These are phyloP conservation scores for Brassica napus DNA, from an alignment of 345 rosid genomes.

Conservation along the genomic window Da-Ae NC_063442.1:5834001-5834500, in stretches of 20 bases:
- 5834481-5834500: constrained; percentile 34
- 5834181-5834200: constrained; percentile 45
- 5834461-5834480: constrained; percentile 31
- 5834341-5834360: constrained; percentile 52
- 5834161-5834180: constrained; percentile 44
- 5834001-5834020: constrained; percentile 10
- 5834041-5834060: not conserved
- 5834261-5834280: constrained; percentile 77
- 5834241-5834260: constrained; percentile 85
- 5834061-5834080: not conserved
- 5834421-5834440: constrained; percentile 30
- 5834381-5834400: constrained; percentile 50
- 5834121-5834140: not conserved
- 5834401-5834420: constrained; percentile 60
- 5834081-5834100: not conserved
- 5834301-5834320: constrained; percentile 26
- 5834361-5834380: constrained; percentile 43
- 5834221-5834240: constrained; percentile 40
- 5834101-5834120: constrained; percentile 1
- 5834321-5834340: constrained; percentile 22
- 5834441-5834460: constrained; percentile 34
- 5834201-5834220: constrained; percentile 80
- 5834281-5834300: constrained; percentile 25
- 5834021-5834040: constrained; percentile 5
- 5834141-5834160: not conserved